Evolutionary conservation across 257 asterid species (phyloP), one percentile per base, ranked within the genome.

Genomic region (Penstemon eatonii): DNA sequence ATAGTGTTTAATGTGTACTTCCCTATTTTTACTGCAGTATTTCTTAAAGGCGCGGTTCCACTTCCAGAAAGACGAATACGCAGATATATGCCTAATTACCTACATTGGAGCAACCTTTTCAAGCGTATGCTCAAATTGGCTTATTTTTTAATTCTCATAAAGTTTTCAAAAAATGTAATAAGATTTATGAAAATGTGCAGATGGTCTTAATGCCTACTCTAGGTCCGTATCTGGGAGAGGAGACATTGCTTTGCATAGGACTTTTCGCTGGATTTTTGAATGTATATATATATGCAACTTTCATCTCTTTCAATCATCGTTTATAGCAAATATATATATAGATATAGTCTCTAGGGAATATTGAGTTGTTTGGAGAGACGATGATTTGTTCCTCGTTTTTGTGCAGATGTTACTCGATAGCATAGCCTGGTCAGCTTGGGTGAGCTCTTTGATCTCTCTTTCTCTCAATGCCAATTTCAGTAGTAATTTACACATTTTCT

Each of bases 141-240:
- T 11, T 56, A 25, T 43, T 43, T 55, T 3, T 18, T 52, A 4
- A 6, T 25, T 40, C 56, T 53, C 52, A 3, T 56, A 37, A 38
- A 12, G 1, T 43, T 58, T 51, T 45, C 54, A 18, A 40, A 40
- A 7, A 56, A 25, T 4, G 7, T 7, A 56, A 39, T 25, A 25
- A 25, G 33, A 11, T 58, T 71, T 49, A 47, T 64, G 12, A 57
- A 37, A 60, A 11, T 63, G 18, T 75, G 82, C 95, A 92, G 98
- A 80, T 88, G 82, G 60, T 92, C 54, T 59, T 92, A 39, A 82
- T 90, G 95, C 98, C 98, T 12, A 42, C 64, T 33, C 71, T 92
- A 18, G 96, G 87, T 25, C 95, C 95, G 55, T 63, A 76, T 64
- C 55, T 92, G 3, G 96, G 97, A 71, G 98, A 86, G 80, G 92